Evolutionary conservation across 176 grass and related monocot genomes (phyloP), one percentile per base, ranked within the genome.

Genomic region (Ampelocalamus luodianensis): DNA sequence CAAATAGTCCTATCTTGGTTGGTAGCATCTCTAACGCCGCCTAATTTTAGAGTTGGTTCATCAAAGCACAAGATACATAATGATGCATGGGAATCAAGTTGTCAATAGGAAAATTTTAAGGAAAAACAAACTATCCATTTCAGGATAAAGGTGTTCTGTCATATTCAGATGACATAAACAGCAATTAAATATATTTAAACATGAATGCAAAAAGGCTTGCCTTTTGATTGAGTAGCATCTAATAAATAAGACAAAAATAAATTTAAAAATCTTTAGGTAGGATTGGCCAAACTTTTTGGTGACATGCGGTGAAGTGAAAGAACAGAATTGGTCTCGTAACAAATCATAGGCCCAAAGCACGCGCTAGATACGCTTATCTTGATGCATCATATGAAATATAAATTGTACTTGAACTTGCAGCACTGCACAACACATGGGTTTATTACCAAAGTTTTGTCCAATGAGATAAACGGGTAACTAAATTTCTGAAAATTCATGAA

Each of bases 221-320:
- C 79, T 78, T 90, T 90, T 40, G 68, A 82, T 80, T 42, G 66
- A 78, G 79, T 59, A 60, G 23, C 48, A 51, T 60, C 59, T 74
- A 72, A 72, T 45, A 78, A 83, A 26, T n/a, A 40, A 51, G 66
- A 27, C 4, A 48, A 10, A 11, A 34, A 14, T 29, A 53, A 65
- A 74, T 80, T 44, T 37, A 26, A 63, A 40, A 18, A 38, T 38
- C 8, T 18, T 50, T 72, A 42, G 66, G 79, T 73, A n/a, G 46
- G 58, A 26, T 56, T 73, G 5, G 22, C 58, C 56, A 78, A 82
- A 67, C 65, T 59, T 83, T 64, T 38, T 61, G 10, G 76, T 50
- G 87, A 79, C 80, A 82, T 71, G 86, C 17, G 29, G 11, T 39
- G 23, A 62, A 49, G 61, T 85, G 89, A 79, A 74, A 64, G 0